phyloP scores from a whole-genome alignment of 2,329 filamentous ascomycete genomes.

The Trematosphaeria pertusa region DNA sequence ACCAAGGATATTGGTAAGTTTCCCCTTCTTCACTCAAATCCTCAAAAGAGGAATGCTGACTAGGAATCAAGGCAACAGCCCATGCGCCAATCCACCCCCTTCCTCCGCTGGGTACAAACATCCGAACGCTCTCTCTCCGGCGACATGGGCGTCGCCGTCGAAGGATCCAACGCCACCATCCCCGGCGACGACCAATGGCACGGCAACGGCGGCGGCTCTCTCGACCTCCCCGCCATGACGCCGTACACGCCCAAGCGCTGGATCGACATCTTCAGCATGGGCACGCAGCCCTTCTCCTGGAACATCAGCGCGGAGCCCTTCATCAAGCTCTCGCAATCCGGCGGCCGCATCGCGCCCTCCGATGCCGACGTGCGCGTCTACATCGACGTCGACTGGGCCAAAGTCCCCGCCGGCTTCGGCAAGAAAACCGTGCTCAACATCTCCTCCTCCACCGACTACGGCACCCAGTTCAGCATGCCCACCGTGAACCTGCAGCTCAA shows the following conservation, averaged over 20 bases:
- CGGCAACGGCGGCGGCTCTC: constrained; percentile 49
- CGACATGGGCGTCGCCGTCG: constrained; percentile 68
- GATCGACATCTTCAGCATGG: constrained; percentile 46
- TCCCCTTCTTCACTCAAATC: constrained; percentile 52
- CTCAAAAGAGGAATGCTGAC: not conserved
- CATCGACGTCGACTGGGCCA: constrained; percentile 46
- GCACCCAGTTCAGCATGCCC: constrained; percentile 42
- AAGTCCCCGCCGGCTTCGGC: constrained; percentile 32
- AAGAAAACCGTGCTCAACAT: constrained; percentile 44
- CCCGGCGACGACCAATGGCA: constrained; percentile 72
- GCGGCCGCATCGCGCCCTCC: constrained; percentile 39
- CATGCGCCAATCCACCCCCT: constrained; percentile 72
- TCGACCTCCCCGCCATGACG: constrained; percentile 39
- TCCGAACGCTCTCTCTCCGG: constrained; percentile 66
- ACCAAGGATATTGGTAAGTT: constrained; percentile 48
- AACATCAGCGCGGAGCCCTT: constrained; percentile 47
- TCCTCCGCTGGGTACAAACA: constrained; percentile 66
- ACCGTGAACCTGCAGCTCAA: constrained; percentile 43
- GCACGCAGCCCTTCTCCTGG: constrained; percentile 42
- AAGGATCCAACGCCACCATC: constrained; percentile 71
- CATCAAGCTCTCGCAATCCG: constrained; percentile 41
- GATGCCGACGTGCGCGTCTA: constrained; percentile 45
- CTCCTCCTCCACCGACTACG: constrained; percentile 45
- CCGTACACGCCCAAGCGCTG: constrained; percentile 45
- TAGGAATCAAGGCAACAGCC: constrained; percentile 68